Evolutionary conservation across 1,284 basidiomycete genomes (phyloP).

Genomic region (Trichosporon sp.): DNA sequence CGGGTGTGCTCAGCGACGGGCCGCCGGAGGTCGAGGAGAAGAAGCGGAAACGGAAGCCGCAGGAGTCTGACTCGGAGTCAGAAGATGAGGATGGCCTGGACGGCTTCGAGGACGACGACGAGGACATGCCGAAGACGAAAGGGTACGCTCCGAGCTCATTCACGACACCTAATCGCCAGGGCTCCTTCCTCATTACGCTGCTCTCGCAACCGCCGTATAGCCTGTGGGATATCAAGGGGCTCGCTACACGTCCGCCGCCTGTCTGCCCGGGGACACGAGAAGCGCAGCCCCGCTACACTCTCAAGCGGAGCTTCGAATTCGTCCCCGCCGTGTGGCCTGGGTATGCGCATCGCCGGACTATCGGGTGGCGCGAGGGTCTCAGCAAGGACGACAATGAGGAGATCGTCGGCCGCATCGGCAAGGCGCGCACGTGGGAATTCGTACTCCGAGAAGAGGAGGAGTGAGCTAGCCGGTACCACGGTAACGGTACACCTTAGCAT

Average conservation of each 20-base stretch:
- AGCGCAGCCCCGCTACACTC: slow-evolving; percentile 62
- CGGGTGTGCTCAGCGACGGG: slow-evolving; percentile 60
- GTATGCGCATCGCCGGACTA: slow-evolving; percentile 87
- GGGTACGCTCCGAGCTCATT: slow-evolving; percentile 22
- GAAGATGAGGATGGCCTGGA: slow-evolving; percentile 18
- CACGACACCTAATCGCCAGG: slow-evolving; percentile 44
- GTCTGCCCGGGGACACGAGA: slow-evolving; percentile 10
- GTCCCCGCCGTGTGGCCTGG: slow-evolving; percentile 66
- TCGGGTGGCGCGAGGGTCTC: slow-evolving; percentile 57
- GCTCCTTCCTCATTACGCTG: slow-evolving; percentile 70
- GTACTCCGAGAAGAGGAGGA: slow-evolving; percentile 19
- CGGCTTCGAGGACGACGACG: slow-evolving; percentile 38
- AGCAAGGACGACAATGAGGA: slow-evolving; percentile 45
- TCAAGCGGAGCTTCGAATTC: slow-evolving; percentile 79
- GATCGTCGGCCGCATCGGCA: slow-evolving; percentile 39
- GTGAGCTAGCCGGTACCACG: not conserved
- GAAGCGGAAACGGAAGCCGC: slow-evolving; percentile 10
- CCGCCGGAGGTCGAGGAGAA: slow-evolving; percentile 5
- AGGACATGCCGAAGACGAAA: slow-evolving; percentile 33
- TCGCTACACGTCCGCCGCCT: slow-evolving; percentile 59
- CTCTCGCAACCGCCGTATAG: slow-evolving; percentile 85
- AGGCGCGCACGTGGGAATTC: slow-evolving; percentile 46
- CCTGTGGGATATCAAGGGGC: slow-evolving; percentile 70
- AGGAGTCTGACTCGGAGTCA: slow-evolving; percentile 5
- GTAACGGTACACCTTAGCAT: too few species aligned